phyloP scores from a whole-genome alignment of 768 basidiomycete species.

The Boletus reticulatus region DNA sequence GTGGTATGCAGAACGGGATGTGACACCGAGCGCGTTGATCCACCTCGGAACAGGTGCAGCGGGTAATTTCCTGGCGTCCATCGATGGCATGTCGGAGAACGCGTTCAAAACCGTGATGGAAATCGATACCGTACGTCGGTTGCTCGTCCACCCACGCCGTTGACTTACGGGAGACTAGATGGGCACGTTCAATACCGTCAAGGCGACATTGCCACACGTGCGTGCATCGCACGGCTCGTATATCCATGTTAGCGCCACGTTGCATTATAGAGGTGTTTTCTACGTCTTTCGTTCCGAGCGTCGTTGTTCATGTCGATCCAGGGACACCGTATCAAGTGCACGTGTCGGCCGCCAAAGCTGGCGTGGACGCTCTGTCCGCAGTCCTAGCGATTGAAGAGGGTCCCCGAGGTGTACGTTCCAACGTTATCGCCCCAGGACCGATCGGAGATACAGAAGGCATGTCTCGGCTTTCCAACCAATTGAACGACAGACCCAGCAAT shows the following conservation, averaged over 20 bases:
- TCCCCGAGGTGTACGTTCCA: slow-evolving; percentile 89
- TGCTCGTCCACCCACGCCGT: not conserved
- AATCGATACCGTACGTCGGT: slow-evolving; percentile 75
- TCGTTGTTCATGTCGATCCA: slow-evolving; percentile 24
- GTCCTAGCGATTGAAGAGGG: slow-evolving; percentile 94
- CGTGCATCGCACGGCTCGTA: slow-evolving; percentile 75
- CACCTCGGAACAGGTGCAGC: slow-evolving; percentile 67
- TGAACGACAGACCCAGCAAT: not conserved
- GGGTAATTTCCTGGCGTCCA: slow-evolving; percentile 92
- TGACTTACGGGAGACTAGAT: slow-evolving; percentile 44
- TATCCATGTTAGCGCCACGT: slow-evolving; percentile 84
- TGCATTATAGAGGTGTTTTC: slow-evolving; percentile 73
- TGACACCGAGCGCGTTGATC: not conserved
- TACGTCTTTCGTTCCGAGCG: not conserved
- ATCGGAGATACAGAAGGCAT: slow-evolving; percentile 78
- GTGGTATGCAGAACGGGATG: slow-evolving; percentile 57
- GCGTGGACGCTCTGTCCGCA: slow-evolving; percentile 81
- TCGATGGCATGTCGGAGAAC: slow-evolving; percentile 80
- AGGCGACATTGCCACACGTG: slow-evolving; percentile 79
- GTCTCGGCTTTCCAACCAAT: slow-evolving; percentile 46
- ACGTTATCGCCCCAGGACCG: slow-evolving; percentile 81
- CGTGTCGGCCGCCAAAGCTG: slow-evolving; percentile 94
- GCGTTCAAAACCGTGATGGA: slow-evolving; percentile 92
- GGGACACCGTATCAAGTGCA: slow-evolving; percentile 87
- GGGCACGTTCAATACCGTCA: slow-evolving; percentile 93